These are phyloP conservation scores for apple (Malus domestica) DNA, from an alignment of 306 rosid species.

Conservation along the genomic window ASM211411v1 NC_041805.1:29599501-29600000, in stretches of 20 bases:
- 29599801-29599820: neutral
- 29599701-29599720: neutral
- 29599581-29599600: neutral
- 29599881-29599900: neutral
- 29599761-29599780: neutral
- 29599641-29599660: neutral
- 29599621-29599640: neutral
- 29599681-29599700: neutral
- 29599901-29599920: neutral
- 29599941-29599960: neutral
- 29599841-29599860: neutral
- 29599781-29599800: neutral
- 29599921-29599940: neutral
- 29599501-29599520: neutral
- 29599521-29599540: neutral
- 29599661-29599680: neutral
- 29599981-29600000: neutral
- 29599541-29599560: neutral
- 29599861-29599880: neutral
- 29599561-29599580: neutral
- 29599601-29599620: neutral
- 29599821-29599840: neutral
- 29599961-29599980: neutral
- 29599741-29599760: neutral
- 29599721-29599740: neutral